Conservation (phyloP, 768 basidiomycete genomes). For the Candolleomyces aberdarensis region DNA sequence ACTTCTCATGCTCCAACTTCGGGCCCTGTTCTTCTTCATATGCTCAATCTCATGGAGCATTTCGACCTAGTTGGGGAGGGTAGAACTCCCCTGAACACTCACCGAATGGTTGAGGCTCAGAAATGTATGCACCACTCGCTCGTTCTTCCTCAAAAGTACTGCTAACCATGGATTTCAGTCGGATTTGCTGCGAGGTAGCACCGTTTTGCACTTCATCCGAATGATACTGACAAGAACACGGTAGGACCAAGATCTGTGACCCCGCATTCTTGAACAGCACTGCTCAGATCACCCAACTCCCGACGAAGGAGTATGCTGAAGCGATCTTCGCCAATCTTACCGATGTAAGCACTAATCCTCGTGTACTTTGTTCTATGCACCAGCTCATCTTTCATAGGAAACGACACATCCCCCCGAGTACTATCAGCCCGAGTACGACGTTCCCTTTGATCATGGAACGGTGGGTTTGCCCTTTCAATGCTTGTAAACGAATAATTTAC, state of each 20-base stretch:
- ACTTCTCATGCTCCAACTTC: constrained; percentile 83
- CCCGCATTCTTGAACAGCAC: constrained; percentile 59
- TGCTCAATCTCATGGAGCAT: constrained; percentile 86
- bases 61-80: constrained; percentile 49
- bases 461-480: constrained; percentile 25
- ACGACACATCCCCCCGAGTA: constrained; percentile 77
- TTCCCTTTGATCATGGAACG: constrained; percentile 83
- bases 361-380: not conserved
- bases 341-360: constrained; percentile 48
- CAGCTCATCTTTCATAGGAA: constrained; percentile 44
- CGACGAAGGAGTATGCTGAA: constrained; percentile 66
- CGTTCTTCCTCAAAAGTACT: no score
- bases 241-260: constrained; percentile 81
- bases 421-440: constrained; percentile 81
- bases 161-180: constrained; percentile 9
- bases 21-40: constrained; percentile 83
- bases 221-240: no score
- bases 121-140: constrained; percentile 43
- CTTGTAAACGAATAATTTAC: no score
- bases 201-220: no score
- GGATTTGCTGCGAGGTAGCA: constrained; percentile 38
- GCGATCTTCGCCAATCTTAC: constrained; percentile 67
- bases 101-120: constrained; percentile 78
- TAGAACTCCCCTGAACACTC: constrained; percentile 46
- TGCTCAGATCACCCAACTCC: constrained; percentile 56